phyloP scores from a whole-genome alignment of 176 grass and related monocot genomes.

The Pharus latifolius region DNA sequence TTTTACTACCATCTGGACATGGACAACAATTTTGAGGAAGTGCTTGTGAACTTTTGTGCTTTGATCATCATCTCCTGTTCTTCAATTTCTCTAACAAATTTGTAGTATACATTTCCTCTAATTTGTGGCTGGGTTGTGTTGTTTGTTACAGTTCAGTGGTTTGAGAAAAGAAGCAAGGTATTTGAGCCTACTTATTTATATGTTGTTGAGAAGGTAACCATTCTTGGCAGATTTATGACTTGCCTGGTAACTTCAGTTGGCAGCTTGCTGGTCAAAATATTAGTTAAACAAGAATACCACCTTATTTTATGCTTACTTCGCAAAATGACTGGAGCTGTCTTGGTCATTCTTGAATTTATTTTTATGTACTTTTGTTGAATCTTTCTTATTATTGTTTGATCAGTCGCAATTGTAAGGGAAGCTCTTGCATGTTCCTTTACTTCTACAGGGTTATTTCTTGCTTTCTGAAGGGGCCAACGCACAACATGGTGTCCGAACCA shows the following conservation, averaged over 20 bases:
- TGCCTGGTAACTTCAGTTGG: background rate
- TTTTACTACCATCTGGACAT: background rate
- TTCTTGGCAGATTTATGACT: too few species aligned
- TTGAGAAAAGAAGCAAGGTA: constrained; percentile 89
- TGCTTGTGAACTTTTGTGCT: too few species aligned
- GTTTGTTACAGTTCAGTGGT: constrained; percentile 74
- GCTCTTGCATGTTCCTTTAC: constrained; percentile 12
- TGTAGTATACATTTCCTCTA: constrained; percentile 14
- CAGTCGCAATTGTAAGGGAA: background rate
- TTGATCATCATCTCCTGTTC: background rate
- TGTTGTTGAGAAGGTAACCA: constrained; percentile 82
- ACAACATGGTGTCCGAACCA: constrained; percentile 60
- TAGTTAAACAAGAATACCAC: background rate
- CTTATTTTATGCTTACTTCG: too few species aligned
- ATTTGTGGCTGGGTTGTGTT: constrained; percentile 26
- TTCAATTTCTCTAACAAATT: too few species aligned
- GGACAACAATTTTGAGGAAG: too few species aligned
- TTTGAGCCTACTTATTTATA: constrained; percentile 95
- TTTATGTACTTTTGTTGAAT: background rate
- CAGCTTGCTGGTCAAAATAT: background rate
- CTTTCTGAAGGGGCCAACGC: constrained; percentile 92
- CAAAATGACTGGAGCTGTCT: too few species aligned
- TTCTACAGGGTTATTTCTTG: constrained; percentile 87
- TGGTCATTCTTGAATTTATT: background rate
- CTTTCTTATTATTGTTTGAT: background rate